phyloP scores from a whole-genome alignment of 2,329 filamentous ascomycete genomes.

The Aureobasidium sp. region DNA sequence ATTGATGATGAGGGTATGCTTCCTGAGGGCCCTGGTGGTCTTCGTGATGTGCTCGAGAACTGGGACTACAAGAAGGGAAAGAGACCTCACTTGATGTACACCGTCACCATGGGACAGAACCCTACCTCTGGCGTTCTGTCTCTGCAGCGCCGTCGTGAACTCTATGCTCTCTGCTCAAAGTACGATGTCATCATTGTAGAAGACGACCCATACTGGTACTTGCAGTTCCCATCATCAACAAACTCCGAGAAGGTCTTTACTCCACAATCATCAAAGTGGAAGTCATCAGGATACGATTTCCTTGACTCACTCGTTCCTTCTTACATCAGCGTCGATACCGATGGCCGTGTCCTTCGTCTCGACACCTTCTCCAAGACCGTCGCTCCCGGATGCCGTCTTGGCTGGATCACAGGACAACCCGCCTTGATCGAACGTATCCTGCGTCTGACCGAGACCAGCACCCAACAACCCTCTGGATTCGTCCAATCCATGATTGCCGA shows the following conservation, averaged over 20 bases:
- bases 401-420: conserved; percentile 85
- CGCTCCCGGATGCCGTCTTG: conserved; percentile 80
- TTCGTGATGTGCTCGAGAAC: conserved; percentile 70
- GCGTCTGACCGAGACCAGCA: conserved; percentile 69
- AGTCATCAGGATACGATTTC: conserved; percentile 64
- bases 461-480: conserved; percentile 82
- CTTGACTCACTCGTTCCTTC: conserved; percentile 78
- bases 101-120: conserved; percentile 87
- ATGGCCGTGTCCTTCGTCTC: conserved; percentile 80
- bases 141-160: conserved; percentile 63
- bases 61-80: conserved; percentile 72
- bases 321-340: conserved; percentile 71
- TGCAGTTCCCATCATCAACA: conserved; percentile 74
- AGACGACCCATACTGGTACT: conserved; percentile 93
- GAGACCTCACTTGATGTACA: conserved; percentile 80
- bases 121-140: conserved; percentile 73
- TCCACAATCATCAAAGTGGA: conserved; percentile 31
- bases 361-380: conserved; percentile 94
- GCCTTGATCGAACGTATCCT: conserved; percentile 65
- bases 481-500: conserved; percentile 77
- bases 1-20: conserved; percentile 76
- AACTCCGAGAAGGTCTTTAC: conserved; percentile 25
- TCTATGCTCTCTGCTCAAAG: conserved; percentile 73
- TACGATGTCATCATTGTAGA: conserved; percentile 90
- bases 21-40: conserved; percentile 62